Evolutionary conservation across 2,329 filamentous ascomycete species (phyloP), one percentile per base, ranked within the genome.

Genomic region (Phialophora chinensis): DNA sequence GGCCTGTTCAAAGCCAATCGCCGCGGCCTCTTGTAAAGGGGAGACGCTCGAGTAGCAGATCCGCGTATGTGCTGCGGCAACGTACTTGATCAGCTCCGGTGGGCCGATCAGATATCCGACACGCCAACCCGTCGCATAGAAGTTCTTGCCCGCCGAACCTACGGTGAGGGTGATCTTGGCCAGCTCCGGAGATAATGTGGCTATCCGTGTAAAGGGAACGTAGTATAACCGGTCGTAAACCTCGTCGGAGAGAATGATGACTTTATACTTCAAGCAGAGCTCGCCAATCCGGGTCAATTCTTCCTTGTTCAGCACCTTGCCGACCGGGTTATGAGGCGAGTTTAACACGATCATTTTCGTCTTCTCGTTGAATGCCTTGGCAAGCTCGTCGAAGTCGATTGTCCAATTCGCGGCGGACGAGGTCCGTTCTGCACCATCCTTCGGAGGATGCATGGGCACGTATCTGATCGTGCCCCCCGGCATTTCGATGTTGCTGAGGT

Each of bases 401-500:
- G 85, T 88, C 95, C 95, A 99, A 73, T 97, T 91, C 2, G 87
- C 88, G 0, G 95, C 93, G 4, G 92, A 93, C 0, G 92, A 92
- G 0, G 91, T 96, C 79, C 89, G 87, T 47, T 84, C 87, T 4
- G 88, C 90, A 59, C 95, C 95, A 54, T 92, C 88, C 70, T 86
- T 85, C 10, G 95, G 95, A 31, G 95, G 94, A 69, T 95, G 91
- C 77, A 99, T 84, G n/a, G 95, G 93, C 27, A 98, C 94, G 76
- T 97, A 98, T 73, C 94, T 90, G 70, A 98, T 92, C 77, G 90
- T 96, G 72, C 95, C 95, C 60, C 95, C 95, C 0, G 95, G 89
- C 93, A 99, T 98, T 79, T 97, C 91, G 71, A 99, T 98, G 80
- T 99, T 99, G 83, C 90, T 93, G 72, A 99, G 96, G 78, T 98